A percentile compares a stretch with the other conserved stretches of the same genome.
Evolutionary conservation across 1,284 basidiomycete genomes (phyloP).

Genomic region (Ceratobasidium sp.): DNA sequence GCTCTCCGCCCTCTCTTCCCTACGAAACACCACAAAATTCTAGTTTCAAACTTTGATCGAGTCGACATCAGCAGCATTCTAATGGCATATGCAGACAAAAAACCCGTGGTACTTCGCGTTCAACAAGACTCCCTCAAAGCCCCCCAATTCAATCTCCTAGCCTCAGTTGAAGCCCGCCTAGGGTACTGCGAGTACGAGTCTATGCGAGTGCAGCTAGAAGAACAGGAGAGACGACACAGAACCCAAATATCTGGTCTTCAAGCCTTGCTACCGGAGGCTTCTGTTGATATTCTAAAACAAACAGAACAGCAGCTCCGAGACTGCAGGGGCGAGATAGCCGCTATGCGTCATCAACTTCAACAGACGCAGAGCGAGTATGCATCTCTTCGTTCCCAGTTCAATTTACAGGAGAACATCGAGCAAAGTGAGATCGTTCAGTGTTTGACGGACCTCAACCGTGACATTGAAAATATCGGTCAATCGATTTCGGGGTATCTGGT

Average conservation of each 20-base stretch:
- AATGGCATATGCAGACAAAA: neutral
- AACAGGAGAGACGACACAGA: neutral
- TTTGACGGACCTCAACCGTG: slow-evolving; percentile 11
- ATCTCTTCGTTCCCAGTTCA: slow-evolving; percentile 3
- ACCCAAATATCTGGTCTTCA: neutral
- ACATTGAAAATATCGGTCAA: slow-evolving; percentile 1
- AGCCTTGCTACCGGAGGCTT: neutral
- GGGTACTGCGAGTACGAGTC: slow-evolving; percentile 20
- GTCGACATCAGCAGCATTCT: slow-evolving; percentile 6
- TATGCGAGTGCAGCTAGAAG: neutral
- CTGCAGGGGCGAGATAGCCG: neutral
- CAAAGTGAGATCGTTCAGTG: slow-evolving; percentile 4
- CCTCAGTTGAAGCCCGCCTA: slow-evolving; percentile 8
- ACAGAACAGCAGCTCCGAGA: neutral
- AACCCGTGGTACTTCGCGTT: neutral
- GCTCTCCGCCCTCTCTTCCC: neutral
- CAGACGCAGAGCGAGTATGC: slow-evolving; percentile 1
- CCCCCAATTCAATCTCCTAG: neutral
- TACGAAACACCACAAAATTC: neutral
- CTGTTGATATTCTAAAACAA: too few relatives aligned
- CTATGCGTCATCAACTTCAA: neutral
- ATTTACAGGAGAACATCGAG: slow-evolving; percentile 14
- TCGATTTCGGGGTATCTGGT: neutral
- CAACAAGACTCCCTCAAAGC: neutral
- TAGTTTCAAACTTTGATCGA: slow-evolving; percentile 5